Percentiles rank a stretch among this genome's conserved stretches.
These are phyloP conservation scores for Paramecium sonneborni DNA, from an alignment of 73 alveolate species.

Conservation along the genomic window DNA sequence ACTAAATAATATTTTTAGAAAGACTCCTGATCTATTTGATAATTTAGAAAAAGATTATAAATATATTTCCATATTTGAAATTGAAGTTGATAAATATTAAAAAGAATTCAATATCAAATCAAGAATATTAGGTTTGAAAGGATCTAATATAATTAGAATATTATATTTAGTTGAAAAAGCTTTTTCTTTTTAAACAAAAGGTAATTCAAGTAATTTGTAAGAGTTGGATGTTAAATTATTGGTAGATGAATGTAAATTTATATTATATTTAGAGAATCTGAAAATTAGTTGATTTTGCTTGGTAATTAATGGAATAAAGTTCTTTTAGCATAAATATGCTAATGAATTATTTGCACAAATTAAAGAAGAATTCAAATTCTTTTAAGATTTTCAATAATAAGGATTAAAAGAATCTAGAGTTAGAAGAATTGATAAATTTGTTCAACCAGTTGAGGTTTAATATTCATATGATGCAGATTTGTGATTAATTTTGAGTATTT, in stretches of 20 bases:
- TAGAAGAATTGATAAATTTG: slow-evolving; percentile 35
- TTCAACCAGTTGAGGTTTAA: neutral
- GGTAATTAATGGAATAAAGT: slow-evolving; percentile 22
- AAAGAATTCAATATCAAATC: neutral
- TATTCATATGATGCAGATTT: slow-evolving; percentile 29
- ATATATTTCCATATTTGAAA: slow-evolving; percentile 34
- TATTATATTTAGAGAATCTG: neutral
- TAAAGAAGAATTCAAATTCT: slow-evolving; percentile 41
- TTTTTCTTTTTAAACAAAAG: slow-evolving; percentile 17
- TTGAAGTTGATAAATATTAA: slow-evolving; percentile 32
- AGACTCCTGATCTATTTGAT: slow-evolving; percentile 4
- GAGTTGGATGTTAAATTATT: slow-evolving; percentile 2
- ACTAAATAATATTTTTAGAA: neutral
- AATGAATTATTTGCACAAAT: slow-evolving; percentile 49
- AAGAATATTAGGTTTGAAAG: slow-evolving; percentile 44
- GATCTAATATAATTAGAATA: slow-evolving; percentile 17
- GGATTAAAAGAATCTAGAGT: slow-evolving; percentile 48
- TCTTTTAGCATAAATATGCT: slow-evolving; percentile 37
- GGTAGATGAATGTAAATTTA: neutral
- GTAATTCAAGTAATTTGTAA: neutral
- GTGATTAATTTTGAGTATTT: neutral
- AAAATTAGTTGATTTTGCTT: slow-evolving; percentile 10
- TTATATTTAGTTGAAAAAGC: slow-evolving; percentile 22
- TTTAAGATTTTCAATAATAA: slow-evolving; percentile 3
- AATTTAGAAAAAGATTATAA: neutral